A percentile compares a stretch with the other conserved stretches of the same genome.
Conservation (phyloP, 2,329 filamentous ascomycete genomes). For the Calonectria naviculata region DNA sequence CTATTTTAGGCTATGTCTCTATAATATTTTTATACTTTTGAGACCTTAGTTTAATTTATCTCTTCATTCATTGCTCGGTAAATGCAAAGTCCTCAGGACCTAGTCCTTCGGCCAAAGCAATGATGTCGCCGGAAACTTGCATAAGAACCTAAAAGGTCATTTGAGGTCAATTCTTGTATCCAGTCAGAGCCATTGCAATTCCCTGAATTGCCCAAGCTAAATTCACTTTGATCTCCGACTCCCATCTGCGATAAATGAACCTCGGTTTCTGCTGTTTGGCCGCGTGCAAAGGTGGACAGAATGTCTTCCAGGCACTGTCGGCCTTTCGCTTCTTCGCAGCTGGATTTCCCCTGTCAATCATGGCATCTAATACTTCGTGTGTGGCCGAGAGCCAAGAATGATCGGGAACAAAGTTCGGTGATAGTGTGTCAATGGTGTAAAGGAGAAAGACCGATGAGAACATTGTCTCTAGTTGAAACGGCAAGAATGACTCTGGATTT, state of each 20-base stretch:
- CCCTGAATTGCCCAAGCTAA: not conserved
- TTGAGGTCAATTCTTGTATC: not conserved
- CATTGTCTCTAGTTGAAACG: not conserved
- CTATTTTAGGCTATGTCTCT: too few relatives aligned
- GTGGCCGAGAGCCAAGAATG: not conserved
- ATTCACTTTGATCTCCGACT: not conserved
- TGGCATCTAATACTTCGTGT: not conserved
- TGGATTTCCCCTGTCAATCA: slow-evolving; percentile 4
- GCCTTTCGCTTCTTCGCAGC: slow-evolving; percentile 11
- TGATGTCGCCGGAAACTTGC: not conserved
- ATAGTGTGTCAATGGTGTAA: not conserved
- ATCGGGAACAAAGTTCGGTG: not conserved
- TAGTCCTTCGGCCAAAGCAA: not conserved
- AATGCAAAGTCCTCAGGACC: not conserved
- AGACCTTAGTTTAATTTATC: not conserved
- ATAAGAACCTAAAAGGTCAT: not conserved
- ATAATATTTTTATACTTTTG: too few relatives aligned
- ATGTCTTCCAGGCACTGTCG: slow-evolving; percentile 16
- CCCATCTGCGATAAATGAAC: not conserved
- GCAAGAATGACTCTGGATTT: not conserved
- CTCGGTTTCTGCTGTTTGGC: not conserved
- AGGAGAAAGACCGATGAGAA: slow-evolving; percentile 11
- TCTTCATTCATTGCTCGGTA: not conserved
- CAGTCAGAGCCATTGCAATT: not conserved
- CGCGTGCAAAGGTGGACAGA: not conserved